Base-by-base conservation (phyloP, 106 monocot species). In the Cymbidium sinense region DNA sequence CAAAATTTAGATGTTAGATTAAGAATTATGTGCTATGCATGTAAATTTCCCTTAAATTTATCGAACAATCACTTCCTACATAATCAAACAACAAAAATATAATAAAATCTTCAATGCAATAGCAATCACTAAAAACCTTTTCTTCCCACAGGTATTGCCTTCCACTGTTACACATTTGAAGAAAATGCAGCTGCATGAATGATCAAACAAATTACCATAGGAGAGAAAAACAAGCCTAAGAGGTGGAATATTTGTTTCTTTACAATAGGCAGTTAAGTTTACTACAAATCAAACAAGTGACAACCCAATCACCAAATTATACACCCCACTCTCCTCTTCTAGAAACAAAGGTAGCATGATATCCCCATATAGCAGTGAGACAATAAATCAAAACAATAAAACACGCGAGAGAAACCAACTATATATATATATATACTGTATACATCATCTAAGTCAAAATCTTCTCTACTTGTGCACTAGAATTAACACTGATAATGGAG, bases 391-490 rank as follows among this genome's bases (percentile, higher is more conserved):
- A 67, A 67, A 67, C 67, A 34, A 67, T 67, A 17, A 33, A 67
- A 67, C 29, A 34, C 0, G 34, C 67, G 15, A 33, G 67, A 67
- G 67, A 67, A 15, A 33, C 13, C 67, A 67, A 67, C 67, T 67
- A 67, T 67, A 31, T 47, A 47, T 67, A 67, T 67, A 31, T 47
- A 47, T 21, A 21, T 36, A 39, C 35, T 21, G 37, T 71, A 39
- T 71, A 71, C 71, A 82, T 29, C 71, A 82, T 29, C 29, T 31
- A 54, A 58, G 36, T 37, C 47, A 62, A 73, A 72, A 82, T 73
- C 71, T 64, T 75, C 54, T 77, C 36, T 81, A 43, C 44, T 83
- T 44, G 73, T 81, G 70, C 78, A 75, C 81, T 75, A 81, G 75
- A 75, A 64, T 70, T 85, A 78, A n/a, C 78, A 78, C 31, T 58